phyloP scores from a whole-genome alignment of 805 yeast genomes.

The Scheffersomyces lignosus region DNA sequence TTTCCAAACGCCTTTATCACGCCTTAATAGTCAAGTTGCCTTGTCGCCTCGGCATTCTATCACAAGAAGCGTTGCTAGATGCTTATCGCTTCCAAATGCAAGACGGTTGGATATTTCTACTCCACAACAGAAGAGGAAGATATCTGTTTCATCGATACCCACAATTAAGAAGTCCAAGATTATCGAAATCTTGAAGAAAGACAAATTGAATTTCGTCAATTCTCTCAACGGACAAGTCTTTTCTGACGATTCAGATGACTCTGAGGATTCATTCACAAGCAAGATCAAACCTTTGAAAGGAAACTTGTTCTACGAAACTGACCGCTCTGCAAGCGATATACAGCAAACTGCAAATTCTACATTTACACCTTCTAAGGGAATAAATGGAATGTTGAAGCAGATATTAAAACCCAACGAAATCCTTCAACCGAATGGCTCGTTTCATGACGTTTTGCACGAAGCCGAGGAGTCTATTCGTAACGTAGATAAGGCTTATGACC shows the following conservation, averaged over 20 bases:
- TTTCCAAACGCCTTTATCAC: too few species aligned
- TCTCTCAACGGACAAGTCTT: conserved; percentile 4
- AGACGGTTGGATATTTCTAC: neutral
- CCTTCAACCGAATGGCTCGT: too few species aligned
- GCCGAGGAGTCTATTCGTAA: too few species aligned
- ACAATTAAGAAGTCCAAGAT: conserved; percentile 10
- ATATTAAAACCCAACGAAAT: too few species aligned
- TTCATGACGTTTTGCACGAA: too few species aligned
- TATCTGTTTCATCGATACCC: conserved; percentile 1
- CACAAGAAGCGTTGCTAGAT: too few species aligned
- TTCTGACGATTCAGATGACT: conserved; percentile 11
- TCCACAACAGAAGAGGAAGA: conserved; percentile 1
- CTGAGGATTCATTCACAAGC: conserved; percentile 10
- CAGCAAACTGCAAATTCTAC: too few species aligned
- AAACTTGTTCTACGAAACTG: neutral
- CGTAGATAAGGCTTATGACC: too few species aligned
- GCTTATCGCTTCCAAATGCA: neutral
- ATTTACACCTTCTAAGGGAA: too few species aligned
- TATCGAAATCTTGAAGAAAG: conserved; percentile 4
- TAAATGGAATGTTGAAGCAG: too few species aligned
- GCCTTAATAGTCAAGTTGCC: too few species aligned
- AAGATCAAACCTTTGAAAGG: neutral
- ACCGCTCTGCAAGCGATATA: neutral
- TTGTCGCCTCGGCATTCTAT: too few species aligned
- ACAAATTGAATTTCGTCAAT: conserved; percentile 8